These are phyloP conservation scores for Pichia manshurica DNA, from an alignment of 805 yeast genomes.

Conservation along the genomic window DNA sequence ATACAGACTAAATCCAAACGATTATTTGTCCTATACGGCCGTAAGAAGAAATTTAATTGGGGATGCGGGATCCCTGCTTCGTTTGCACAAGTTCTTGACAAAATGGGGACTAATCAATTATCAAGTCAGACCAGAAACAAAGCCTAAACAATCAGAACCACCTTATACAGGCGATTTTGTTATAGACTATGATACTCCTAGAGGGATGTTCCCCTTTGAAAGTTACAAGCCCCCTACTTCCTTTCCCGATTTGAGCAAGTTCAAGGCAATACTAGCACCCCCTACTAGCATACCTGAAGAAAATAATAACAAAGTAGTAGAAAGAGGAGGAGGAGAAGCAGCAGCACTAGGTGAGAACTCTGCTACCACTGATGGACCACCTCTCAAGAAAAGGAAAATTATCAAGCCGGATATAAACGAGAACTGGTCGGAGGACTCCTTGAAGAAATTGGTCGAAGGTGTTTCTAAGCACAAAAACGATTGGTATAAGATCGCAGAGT, in stretches of 20 bases:
- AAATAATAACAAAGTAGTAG: too few species aligned
- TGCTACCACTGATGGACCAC: conserved; percentile 10
- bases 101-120: conserved; percentile 94
- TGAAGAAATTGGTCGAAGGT: conserved; percentile 56
- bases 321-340: neutral
- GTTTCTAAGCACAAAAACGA: conserved; percentile 59
- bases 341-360: neutral
- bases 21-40: conserved; percentile 83
- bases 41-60: conserved; percentile 87
- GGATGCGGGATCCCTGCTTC: conserved; percentile 82
- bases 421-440: conserved; percentile 65
- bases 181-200: conserved; percentile 79
- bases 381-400: conserved; percentile 22
- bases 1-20: conserved; percentile 83
- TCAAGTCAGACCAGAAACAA: conserved; percentile 76
- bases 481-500: conserved; percentile 72
- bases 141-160: conserved; percentile 64
- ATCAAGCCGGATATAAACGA: conserved; percentile 32
- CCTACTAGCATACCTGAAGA: neutral
- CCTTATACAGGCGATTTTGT: conserved; percentile 74
- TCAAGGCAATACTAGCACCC: conserved; percentile 18
- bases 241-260: conserved; percentile 28
- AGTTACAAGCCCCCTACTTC: conserved; percentile 65
- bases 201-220: conserved; percentile 89
- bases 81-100: conserved; percentile 76